A percentile compares a stretch with the other conserved stretches of the same genome.
phyloP scores from a whole-genome alignment of 805 yeast genomes.

The Candida insectalens region DNA sequence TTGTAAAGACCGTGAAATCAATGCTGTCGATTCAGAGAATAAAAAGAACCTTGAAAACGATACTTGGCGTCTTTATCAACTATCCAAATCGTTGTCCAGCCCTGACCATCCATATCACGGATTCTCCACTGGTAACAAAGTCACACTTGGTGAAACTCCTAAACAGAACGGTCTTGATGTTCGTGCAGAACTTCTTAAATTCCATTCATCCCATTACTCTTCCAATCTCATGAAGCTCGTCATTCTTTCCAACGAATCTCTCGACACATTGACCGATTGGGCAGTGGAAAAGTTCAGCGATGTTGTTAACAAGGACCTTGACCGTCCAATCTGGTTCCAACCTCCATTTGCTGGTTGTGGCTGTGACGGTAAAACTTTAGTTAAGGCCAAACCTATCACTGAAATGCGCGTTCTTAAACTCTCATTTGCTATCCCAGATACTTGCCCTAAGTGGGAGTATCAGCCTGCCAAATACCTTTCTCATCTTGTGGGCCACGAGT shows the following conservation, averaged over 20 bases:
- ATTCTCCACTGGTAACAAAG: constrained; percentile 82
- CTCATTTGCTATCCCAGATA: constrained; percentile 69
- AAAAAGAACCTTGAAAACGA: constrained; percentile 90
- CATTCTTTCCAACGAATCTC: constrained; percentile 69
- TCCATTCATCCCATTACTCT: constrained; percentile 64
- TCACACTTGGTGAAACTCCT: constrained; percentile 67
- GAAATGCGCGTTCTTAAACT: constrained; percentile 61
- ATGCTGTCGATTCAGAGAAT: constrained; percentile 93
- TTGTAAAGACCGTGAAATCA: constrained; percentile 85
- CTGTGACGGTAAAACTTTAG: constrained; percentile 33
- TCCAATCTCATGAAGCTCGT: constrained; percentile 85
- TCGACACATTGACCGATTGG: constrained; percentile 67
- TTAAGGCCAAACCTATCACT: constrained; percentile 75
- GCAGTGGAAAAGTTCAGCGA: constrained; percentile 53
- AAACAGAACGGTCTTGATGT: constrained; percentile 53
- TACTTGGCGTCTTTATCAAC: constrained; percentile 78
- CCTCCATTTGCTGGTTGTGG: constrained; percentile 39
- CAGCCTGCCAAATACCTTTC: constrained; percentile 65
- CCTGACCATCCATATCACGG: constrained; percentile 75
- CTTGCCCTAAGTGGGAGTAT: constrained; percentile 52
- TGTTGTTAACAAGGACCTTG: constrained; percentile 42
- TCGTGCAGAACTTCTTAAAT: constrained; percentile 70
- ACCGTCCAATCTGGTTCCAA: constrained; percentile 34
- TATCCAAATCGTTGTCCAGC: constrained; percentile 68
- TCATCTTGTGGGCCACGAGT: constrained; percentile 89